Evolutionary conservation across 2,329 filamentous ascomycete species (phyloP).

Genomic region (Fusarium domesticum): DNA sequence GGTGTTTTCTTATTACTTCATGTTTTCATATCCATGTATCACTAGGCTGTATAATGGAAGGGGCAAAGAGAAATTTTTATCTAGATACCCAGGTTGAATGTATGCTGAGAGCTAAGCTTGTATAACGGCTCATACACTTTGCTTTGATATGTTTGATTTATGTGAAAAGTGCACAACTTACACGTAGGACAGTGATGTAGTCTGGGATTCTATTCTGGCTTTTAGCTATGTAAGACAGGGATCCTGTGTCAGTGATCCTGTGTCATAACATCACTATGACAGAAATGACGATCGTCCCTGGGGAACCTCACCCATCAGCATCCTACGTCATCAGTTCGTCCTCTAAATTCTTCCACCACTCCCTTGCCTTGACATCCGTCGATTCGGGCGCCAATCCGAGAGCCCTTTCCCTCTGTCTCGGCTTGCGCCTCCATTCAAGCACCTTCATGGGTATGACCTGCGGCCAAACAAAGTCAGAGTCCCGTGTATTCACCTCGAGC

Average conservation of each 20-base stretch:
- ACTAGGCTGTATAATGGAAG: neutral
- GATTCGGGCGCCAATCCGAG: conserved; percentile 23
- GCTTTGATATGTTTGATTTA: neutral
- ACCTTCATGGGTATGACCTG: conserved; percentile 20
- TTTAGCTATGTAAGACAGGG: neutral
- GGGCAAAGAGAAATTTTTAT: conserved; percentile 2
- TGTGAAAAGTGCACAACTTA: neutral
- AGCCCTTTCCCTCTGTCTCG: conserved; percentile 16
- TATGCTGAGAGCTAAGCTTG: too few species aligned
- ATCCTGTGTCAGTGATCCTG: neutral
- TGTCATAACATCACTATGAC: neutral
- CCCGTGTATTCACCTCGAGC: conserved; percentile 9
- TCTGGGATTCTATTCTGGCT: neutral
- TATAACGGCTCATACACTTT: too few species aligned
- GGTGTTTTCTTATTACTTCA: neutral
- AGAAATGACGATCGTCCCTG: conserved; percentile 5
- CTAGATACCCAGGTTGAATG: neutral
- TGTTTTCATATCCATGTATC: neutral
- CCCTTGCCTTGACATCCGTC: conserved; percentile 8
- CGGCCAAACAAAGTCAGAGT: conserved; percentile 28
- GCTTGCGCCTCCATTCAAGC: conserved; percentile 25
- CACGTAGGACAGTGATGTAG: neutral
- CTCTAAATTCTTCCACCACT: conserved; percentile 32
- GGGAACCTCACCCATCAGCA: neutral
- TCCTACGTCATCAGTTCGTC: conserved; percentile 32